Evolutionary conservation across 1,284 basidiomycete species (phyloP), one percentile per base, ranked within the genome.

Genomic region (Mixia osmundae): DNA sequence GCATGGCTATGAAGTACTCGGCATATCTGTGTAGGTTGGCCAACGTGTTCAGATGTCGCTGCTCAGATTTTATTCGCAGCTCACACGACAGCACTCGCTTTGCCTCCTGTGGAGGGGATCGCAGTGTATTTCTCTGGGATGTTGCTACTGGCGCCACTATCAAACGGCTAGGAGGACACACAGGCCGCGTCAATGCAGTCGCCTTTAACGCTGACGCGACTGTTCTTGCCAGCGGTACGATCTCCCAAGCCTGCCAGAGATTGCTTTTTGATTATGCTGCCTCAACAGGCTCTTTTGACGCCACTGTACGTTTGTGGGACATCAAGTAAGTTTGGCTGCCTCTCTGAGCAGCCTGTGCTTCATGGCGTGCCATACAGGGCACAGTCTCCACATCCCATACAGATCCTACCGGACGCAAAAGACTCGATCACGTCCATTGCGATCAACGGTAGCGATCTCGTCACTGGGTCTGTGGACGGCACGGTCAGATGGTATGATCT

Each of bases 1-100:
- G 1, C 89, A 97, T 55, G 80, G 78, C 23, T 87, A 94, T 53
- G 85, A 94, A 52, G 77, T 99, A 5, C 66, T 94, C 15, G 80
- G 79, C 1, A 62, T 97, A 35, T 68, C 72, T 37, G 74, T 37
- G 27, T 33, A 5, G 25, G 18, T 5, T 25, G 20, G 15, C 25
- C 30, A 9, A 2, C 15, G 5, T 18, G 21, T 23, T 25, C 14
- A 5, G 28, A 15, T 22, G 11, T 19, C 11, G 14, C 7, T 6
- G n/a, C 14, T 22, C n/a, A 25, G 18, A 28, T 30, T 26, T 33
- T 36, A 11, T 24, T 11, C 25, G 40, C 46, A 89, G 85, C 29
- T 69, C 83, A 16, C 72, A 76, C 44, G 87, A 95, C 57, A 97
- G 95, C 58, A 72, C 76, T 31, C 74, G 75, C 47, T 89, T 99